A percentile compares a stretch with the other conserved stretches of the same genome.
Evolutionary conservation across 352 stramenopile genomes (phyloP).

Genomic region (Globisporangium megalacanthum): DNA sequence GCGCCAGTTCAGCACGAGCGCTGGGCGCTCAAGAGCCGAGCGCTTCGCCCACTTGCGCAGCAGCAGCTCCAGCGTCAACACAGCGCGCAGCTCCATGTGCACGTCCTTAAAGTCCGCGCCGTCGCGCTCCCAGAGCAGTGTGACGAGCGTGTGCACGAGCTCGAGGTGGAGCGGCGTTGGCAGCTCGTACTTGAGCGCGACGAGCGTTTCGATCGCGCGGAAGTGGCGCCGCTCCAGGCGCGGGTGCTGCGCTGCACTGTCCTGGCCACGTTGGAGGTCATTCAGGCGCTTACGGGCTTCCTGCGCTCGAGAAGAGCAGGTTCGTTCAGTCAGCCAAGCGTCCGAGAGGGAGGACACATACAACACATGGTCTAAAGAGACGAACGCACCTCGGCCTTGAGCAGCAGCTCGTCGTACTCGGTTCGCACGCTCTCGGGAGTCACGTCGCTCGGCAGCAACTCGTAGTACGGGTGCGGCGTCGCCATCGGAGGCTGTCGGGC

Average conservation of each 20-base stretch:
- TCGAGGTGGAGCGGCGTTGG: constrained; percentile 28
- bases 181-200: constrained; percentile 61
- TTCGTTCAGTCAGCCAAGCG: background rate
- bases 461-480: constrained; percentile 48
- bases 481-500: too few species aligned
- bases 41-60: constrained; percentile 52
- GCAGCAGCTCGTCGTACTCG: constrained; percentile 40
- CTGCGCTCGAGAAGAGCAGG: constrained; percentile 6
- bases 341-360: too few species aligned
- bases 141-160: constrained; percentile 41
- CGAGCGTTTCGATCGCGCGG: constrained; percentile 46
- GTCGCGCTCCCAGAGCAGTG: constrained; percentile 39
- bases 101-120: constrained; percentile 39
- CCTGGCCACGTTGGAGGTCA: constrained; percentile 13
- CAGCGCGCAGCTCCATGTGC: constrained; percentile 42
- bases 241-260: background rate
- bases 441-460: constrained; percentile 53
- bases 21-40: constrained; percentile 5
- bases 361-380: too few species aligned
- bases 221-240: constrained; percentile 33
- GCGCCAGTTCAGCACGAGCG: constrained; percentile 43
- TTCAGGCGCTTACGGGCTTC: constrained; percentile 35
- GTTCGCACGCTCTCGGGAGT: constrained; percentile 25
- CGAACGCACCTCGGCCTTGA: constrained; percentile 27
- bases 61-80: constrained; percentile 36